Evolutionary conservation across 352 stramenopile genomes (phyloP), one percentile per base, ranked within the genome.

Genomic region (Pythium myriotylum): DNA sequence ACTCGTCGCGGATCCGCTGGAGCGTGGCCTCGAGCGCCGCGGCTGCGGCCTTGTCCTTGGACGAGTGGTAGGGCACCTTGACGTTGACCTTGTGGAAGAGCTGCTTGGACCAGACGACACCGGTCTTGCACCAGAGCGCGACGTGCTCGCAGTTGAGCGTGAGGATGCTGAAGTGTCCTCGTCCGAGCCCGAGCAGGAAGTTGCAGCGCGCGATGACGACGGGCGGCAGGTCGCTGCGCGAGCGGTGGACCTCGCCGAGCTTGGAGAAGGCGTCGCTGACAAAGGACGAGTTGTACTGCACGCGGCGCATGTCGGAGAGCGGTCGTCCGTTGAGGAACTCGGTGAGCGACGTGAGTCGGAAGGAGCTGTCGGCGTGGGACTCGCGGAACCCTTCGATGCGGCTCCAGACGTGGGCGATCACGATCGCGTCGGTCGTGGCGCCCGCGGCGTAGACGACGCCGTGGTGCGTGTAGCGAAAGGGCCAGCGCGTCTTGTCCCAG

Each of bases 141-240:
- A 90, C 79, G 52, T 92, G 84, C 59, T 91, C 81, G 57, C 84
- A 92, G 46, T 92, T 92, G 33, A 90, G 64, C 29, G 69, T 77
- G 27, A 89, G 47, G 45, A 92, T 84, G 45, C 69, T 86, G 26
- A 91, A 91, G 35, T 92, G 79, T 40, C 84, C 84, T n/a, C 77
- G 68, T 4, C 84, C 84, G 3, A 79, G 65, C 5, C 84, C 84
- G 32, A 91, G 42, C 5, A 92, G 50, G 40, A 92, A 92, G 14
- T 66, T 70, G 56, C 81, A 91, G 29, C 84, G 79, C 20, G 81
- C 84, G 4, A 91, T 35, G n/a, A 92, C 79, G n/a, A 92, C 64
- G 1, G 79, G 76, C 33, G 83, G 83, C 13, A 77, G 80, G 59
- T 92, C 83, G 22, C 74, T 78, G 33, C 74, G 72, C 16, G 73